Conservation (phyloP, 2,329 filamentous ascomycete genomes). For the Colletotrichum tamarilloi region DNA sequence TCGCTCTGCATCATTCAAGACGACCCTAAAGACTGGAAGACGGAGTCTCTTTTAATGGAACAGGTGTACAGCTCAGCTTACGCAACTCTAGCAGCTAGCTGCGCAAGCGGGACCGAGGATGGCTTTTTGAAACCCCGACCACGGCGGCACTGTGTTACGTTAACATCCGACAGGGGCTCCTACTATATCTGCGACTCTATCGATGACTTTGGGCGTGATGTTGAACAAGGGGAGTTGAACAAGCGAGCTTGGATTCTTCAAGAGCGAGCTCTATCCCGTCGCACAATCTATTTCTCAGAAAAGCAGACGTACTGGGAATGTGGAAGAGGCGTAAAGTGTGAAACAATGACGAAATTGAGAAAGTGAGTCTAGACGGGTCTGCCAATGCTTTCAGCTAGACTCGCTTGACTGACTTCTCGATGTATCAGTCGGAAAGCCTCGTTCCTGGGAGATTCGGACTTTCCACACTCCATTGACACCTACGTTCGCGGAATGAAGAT, state of each 20-base stretch:
- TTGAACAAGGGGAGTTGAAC: constrained; percentile 44
- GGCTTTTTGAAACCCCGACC: not conserved
- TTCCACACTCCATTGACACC: not conserved
- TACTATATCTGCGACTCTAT: constrained; percentile 40
- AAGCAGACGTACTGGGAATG: constrained; percentile 53
- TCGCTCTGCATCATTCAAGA: constrained; percentile 38
- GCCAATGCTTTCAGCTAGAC: not conserved
- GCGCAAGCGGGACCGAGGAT: not conserved
- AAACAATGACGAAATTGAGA: constrained; percentile 45
- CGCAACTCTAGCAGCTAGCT: not conserved
- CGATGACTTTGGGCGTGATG: constrained; percentile 48
- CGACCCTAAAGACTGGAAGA: constrained; percentile 33
- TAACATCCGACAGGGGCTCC: not conserved
- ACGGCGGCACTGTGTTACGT: not conserved
- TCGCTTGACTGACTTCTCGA: not conserved
- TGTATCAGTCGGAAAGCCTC: not conserved
- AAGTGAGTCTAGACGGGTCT: constrained; percentile 49
- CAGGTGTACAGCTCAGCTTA: constrained; percentile 18
- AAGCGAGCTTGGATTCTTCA: constrained; percentile 53
- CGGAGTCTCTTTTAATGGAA: constrained; percentile 30
- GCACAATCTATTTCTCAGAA: constrained; percentile 51
- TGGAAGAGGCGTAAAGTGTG: constrained; percentile 46
- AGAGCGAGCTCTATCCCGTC: constrained; percentile 47
- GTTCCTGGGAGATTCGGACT: constrained; percentile 5
- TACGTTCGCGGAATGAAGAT: constrained; percentile 7